A percentile compares a stretch with the other conserved stretches of the same genome.
phyloP scores from a whole-genome alignment of 2,329 filamentous ascomycete genomes.

The Nemania sp. region DNA sequence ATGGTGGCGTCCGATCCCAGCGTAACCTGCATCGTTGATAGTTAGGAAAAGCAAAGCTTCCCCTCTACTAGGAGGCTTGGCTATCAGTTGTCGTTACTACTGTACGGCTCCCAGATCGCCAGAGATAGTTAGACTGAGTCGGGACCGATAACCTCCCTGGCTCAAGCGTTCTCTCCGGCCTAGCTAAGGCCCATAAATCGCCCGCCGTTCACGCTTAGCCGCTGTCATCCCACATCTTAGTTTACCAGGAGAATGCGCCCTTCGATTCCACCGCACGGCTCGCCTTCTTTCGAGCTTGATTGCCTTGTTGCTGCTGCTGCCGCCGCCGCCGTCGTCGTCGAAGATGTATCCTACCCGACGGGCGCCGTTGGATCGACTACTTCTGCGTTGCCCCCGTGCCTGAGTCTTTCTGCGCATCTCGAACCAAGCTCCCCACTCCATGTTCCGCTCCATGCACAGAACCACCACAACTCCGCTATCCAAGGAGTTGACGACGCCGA shows the following conservation, averaged over 20 bases:
- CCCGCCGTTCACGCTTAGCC: neutral
- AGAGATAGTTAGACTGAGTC: conserved; percentile 11
- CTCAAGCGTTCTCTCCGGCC: neutral
- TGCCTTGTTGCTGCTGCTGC: conserved; percentile 28
- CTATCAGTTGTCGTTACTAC: conserved; percentile 5
- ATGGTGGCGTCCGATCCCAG: conserved; percentile 7
- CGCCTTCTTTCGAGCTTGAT: conserved; percentile 31
- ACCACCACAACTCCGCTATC: conserved; percentile 1
- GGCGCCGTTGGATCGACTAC: conserved; percentile 21
- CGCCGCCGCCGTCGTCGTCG: too few species aligned
- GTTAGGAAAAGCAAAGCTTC: conserved; percentile 20
- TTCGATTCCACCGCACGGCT: conserved; percentile 29
- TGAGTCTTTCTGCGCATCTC: conserved; percentile 6
- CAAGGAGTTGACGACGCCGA: conserved; percentile 11
- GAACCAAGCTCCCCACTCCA: conserved; percentile 1
- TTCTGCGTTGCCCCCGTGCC: neutral
- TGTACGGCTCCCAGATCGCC: conserved; percentile 6
- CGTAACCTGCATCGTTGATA: conserved; percentile 15
- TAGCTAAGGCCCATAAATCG: conserved; percentile 1
- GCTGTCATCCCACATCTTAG: conserved; percentile 1
- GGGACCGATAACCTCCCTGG: conserved; percentile 2
- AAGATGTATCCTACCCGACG: conserved; percentile 28
- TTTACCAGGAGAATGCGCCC: conserved; percentile 21
- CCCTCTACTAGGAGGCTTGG: conserved; percentile 16
- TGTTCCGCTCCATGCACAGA: conserved; percentile 5